Evolutionary conservation across 2,329 filamentous ascomycete species (phyloP).

Genomic region (Tolypocladium pustulatum): DNA sequence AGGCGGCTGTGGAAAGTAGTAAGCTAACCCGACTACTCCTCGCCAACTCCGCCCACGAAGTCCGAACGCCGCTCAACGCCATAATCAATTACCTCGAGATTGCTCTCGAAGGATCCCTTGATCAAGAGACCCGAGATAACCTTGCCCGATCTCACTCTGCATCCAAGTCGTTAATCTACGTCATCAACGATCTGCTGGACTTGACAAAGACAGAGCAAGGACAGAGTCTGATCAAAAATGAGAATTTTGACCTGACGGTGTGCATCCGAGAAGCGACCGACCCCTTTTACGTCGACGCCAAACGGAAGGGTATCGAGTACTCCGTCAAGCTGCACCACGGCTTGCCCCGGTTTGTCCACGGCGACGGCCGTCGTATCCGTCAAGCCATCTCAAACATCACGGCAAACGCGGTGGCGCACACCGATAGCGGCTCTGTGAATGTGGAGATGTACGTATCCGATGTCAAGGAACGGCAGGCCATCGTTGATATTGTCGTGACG

Average conservation of each 20-base stretch:
- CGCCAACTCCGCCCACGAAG: conserved; percentile 84
- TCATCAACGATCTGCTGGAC: conserved; percentile 86
- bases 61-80: conserved; percentile 81
- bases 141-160: conserved; percentile 77
- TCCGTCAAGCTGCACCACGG: conserved; percentile 56
- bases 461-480: conserved; percentile 40
- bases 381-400: conserved; percentile 76
- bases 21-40: conserved; percentile 69
- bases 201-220: conserved; percentile 83
- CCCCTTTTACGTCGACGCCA: conserved; percentile 62
- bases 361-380: conserved; percentile 70
- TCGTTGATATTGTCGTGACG: conserved; percentile 63
- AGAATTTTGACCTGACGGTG: conserved; percentile 60
- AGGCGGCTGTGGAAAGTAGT: conserved; percentile 71
- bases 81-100: conserved; percentile 95
- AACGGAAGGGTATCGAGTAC: conserved; percentile 64
- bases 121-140: conserved; percentile 76
- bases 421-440: conserved; percentile 52
- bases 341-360: conserved; percentile 60
- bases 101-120: conserved; percentile 69
- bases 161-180: conserved; percentile 85
- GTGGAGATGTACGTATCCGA: conserved; percentile 59
- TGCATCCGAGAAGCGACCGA: conserved; percentile 72
- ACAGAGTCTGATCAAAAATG: conserved; percentile 66
- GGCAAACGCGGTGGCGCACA: conserved; percentile 78